Evolutionary conservation across 495 filamentous ascomycete species (phyloP), one percentile per base, ranked within the genome.

Genomic region (Penicillium angulare): DNA sequence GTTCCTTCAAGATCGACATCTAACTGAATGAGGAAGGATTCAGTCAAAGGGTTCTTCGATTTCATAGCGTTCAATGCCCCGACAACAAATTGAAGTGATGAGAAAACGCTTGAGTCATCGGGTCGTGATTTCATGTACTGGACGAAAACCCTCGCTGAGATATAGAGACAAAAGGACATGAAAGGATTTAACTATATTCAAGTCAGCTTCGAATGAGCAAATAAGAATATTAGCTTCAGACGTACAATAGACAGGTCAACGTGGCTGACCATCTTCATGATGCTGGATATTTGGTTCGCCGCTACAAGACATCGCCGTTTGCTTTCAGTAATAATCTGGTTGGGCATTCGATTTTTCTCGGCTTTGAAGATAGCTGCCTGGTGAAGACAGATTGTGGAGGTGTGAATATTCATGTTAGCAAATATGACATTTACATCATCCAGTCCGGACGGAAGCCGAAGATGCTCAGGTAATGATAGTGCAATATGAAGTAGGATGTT

Each of bases 351-450:
- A 65, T 97, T 87, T 68, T 89, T 92, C 57, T 97, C 92, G 0
- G 93, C 90, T 66, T 96, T 97, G 79, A 90, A 96, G 16, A 97
- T 97, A 16, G 93, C 95, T 6, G 95, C 95, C 65, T 99, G 93
- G 64, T 99, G 93, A 6, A 97, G 79, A 67, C 95, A 97, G 35
- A 99, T 97, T 2, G 90, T 93, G 1, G 91, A 95, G 0, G 93
- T 96, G 61, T 97, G 93, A 27, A 97, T 90, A 60, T 86, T 88
- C 88, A 97, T 96, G 53, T 97, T 97, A 26, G 88, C 85, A 61
- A 97, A 97, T 16, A 99, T 84, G 43, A 95, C 84, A 57, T 97
- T 99, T 7, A 90, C 75, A 64, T 95, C 86, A 9, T 73, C 67
- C 35, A 95, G 75, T 0, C 88, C 92, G 33, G 66, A 66, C 2